Percentiles rank a stretch among this genome's conserved stretches.
Conservation (phyloP, 2,329 filamentous ascomycete genomes). For the Zasmidium citrigriseum region DNA sequence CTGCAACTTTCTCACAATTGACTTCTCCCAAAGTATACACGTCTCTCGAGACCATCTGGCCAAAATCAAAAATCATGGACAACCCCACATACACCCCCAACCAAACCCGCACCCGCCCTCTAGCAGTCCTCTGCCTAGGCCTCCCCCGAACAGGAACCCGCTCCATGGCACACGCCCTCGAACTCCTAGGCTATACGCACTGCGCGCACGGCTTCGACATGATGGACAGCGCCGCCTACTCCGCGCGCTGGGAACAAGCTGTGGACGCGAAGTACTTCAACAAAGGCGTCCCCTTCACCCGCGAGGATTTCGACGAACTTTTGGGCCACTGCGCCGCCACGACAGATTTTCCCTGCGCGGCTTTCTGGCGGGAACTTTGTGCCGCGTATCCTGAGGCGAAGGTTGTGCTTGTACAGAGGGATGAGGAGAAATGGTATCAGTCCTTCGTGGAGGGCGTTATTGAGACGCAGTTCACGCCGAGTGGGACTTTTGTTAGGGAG, state of each 20-base stretch:
- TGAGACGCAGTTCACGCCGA: not conserved
- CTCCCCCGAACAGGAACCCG: not conserved
- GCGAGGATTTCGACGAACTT: not conserved
- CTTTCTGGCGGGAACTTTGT: constrained; percentile 23
- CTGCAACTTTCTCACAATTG: no score
- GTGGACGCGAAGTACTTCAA: constrained; percentile 2
- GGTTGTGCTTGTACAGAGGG: constrained; percentile 24
- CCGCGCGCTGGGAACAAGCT: not conserved
- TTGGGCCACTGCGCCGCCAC: constrained; percentile 4
- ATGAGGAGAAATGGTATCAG: constrained; percentile 27
- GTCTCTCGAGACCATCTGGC: no score
- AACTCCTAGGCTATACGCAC: constrained; percentile 22
- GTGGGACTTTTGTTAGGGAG: not conserved
- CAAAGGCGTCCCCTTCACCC: not conserved
- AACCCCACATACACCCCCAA: not conserved
- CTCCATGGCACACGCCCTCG: constrained; percentile 12
- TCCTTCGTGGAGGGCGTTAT: not conserved
- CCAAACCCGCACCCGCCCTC: not conserved
- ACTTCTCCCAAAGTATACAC: no score
- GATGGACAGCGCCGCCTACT: not conserved
- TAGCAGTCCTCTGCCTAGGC: not conserved
- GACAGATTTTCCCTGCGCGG: constrained; percentile 1
- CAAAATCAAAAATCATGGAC: no score
- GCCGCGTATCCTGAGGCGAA: constrained; percentile 28
- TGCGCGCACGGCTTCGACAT: constrained; percentile 19